Evolutionary conservation across 352 stramenopile genomes (phyloP).

Genomic region (Phytophthora nicotianae): DNA sequence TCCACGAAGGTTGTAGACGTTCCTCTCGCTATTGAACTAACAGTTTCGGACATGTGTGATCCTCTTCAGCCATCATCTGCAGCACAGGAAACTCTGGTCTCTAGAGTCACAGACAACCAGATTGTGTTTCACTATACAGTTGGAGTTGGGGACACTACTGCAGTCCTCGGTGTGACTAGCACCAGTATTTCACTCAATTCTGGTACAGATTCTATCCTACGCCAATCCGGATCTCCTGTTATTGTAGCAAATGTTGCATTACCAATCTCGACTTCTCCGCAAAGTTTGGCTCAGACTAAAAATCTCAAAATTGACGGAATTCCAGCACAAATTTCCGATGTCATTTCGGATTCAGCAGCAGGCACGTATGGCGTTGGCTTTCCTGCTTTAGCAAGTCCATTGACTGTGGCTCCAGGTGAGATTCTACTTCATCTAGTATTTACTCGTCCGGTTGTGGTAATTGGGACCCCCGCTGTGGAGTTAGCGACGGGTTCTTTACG

Average conservation of each 20-base stretch:
- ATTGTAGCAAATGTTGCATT: slow-evolving; percentile 43
- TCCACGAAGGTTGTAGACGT: slow-evolving; percentile 46
- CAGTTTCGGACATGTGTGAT: slow-evolving; percentile 57
- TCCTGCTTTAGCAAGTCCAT: slow-evolving; percentile 54
- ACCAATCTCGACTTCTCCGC: slow-evolving; percentile 22
- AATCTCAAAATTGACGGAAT: slow-evolving; percentile 54
- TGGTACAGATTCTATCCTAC: slow-evolving; percentile 30
- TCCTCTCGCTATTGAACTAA: slow-evolving; percentile 42
- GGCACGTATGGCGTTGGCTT: slow-evolving; percentile 72
- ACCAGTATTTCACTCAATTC: slow-evolving; percentile 34
- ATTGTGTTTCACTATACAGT: slow-evolving; percentile 73
- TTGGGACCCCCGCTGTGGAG: slow-evolving; percentile 51
- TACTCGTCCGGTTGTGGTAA: slow-evolving; percentile 54
- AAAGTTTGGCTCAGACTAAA: slow-evolving; percentile 40
- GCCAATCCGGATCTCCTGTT: slow-evolving; percentile 36
- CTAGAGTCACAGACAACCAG: slow-evolving; percentile 41
- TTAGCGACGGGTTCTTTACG: slow-evolving; percentile 64
- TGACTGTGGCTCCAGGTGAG: slow-evolving; percentile 56
- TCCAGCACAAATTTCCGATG: slow-evolving; percentile 46
- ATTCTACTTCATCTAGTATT: slow-evolving; percentile 76
- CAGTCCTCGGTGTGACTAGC: slow-evolving; percentile 37
- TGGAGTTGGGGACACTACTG: slow-evolving; percentile 30
- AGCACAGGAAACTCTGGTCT: slow-evolving; percentile 41
- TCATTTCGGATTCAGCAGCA: slow-evolving; percentile 47
- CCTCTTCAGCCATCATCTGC: slow-evolving; percentile 49